phyloP scores from a whole-genome alignment of 768 basidiomycete genomes.

The Kwoniella sp. region DNA sequence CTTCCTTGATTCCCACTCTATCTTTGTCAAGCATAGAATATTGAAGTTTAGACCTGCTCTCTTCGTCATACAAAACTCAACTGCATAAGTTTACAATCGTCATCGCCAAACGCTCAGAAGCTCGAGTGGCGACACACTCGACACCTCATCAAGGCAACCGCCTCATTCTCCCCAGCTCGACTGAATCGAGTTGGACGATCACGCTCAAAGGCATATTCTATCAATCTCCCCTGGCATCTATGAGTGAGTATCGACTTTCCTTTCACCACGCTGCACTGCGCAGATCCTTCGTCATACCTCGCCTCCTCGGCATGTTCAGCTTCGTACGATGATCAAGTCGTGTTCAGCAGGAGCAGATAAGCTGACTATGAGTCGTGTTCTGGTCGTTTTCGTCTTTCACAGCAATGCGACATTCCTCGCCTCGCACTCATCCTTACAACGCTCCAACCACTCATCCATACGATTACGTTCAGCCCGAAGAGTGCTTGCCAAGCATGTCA shows the following conservation, averaged over 20 bases:
- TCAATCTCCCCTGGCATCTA: too few relatives aligned
- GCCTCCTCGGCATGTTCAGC: neutral
- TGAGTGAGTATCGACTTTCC: neutral
- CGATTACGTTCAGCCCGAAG: neutral
- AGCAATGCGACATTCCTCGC: neutral
- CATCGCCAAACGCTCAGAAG: too few relatives aligned
- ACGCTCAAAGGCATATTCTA: too few relatives aligned
- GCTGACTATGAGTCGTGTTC: neutral
- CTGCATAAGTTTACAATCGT: too few relatives aligned
- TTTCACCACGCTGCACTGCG: neutral
- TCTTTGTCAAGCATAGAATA: neutral
- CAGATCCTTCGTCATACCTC: neutral
- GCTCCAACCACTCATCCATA: neutral
- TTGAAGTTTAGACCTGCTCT: too few relatives aligned
- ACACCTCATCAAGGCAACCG: neutral
- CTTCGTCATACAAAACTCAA: too few relatives aligned
- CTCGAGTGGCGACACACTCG: neutral
- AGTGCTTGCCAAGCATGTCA: slow-evolving; percentile 2
- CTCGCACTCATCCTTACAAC: neutral
- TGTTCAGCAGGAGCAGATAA: neutral
- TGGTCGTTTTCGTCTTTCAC: neutral
- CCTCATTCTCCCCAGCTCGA: too few relatives aligned
- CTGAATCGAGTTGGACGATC: too few relatives aligned
- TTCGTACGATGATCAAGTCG: neutral
- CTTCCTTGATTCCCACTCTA: neutral